A percentile compares a stretch with the other conserved stretches of the same genome.
These are phyloP conservation scores for Phytophthora macrochlamydospora DNA, from an alignment of 352 stramenopile genomes.

Conservation along the genomic window DNA sequence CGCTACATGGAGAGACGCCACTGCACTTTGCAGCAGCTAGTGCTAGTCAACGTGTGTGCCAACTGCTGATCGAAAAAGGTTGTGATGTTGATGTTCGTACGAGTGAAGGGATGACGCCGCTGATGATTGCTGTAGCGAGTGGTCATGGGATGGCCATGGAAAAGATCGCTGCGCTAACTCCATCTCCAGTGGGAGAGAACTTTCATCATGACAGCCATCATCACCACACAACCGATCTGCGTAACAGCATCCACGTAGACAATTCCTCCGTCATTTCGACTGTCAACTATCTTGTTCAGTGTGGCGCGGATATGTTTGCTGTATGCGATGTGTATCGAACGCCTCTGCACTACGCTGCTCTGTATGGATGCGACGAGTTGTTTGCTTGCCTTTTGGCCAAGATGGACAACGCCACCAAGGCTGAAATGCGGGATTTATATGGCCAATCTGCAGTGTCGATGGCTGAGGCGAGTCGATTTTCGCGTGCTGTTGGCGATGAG, in stretches of 20 bases:
- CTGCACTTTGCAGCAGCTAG: slow-evolving; percentile 83
- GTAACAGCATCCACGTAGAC: slow-evolving; percentile 54
- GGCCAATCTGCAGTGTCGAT: slow-evolving; percentile 65
- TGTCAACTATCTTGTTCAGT: slow-evolving; percentile 76
- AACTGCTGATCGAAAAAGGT: slow-evolving; percentile 74
- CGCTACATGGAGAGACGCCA: slow-evolving; percentile 73
- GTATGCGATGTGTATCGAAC: slow-evolving; percentile 76
- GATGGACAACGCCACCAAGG: slow-evolving; percentile 45
- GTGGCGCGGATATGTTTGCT: slow-evolving; percentile 57
- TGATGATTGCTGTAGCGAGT: slow-evolving; percentile 77
- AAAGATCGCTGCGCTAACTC: slow-evolving; percentile 30
- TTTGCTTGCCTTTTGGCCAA: slow-evolving; percentile 61
- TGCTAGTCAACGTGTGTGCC: slow-evolving; percentile 61
- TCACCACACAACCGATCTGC: slow-evolving; percentile 40
- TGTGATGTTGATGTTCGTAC: slow-evolving; percentile 74
- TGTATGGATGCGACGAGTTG: slow-evolving; percentile 63
- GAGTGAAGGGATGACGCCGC: slow-evolving; percentile 66
- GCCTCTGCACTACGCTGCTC: slow-evolving; percentile 76
- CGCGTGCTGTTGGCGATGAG: slow-evolving; percentile 22
- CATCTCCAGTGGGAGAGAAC: slow-evolving; percentile 15
- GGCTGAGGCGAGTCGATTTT: slow-evolving; percentile 41
- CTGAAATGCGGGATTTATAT: slow-evolving; percentile 68
- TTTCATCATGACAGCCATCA: slow-evolving; percentile 15
- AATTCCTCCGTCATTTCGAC: slow-evolving; percentile 63
- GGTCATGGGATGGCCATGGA: slow-evolving; percentile 50